Evolutionary conservation across 75 land plant genomes (phyloP), one percentile per base, ranked within the genome.

Genomic region (Cunninghamia lanceolata): DNA sequence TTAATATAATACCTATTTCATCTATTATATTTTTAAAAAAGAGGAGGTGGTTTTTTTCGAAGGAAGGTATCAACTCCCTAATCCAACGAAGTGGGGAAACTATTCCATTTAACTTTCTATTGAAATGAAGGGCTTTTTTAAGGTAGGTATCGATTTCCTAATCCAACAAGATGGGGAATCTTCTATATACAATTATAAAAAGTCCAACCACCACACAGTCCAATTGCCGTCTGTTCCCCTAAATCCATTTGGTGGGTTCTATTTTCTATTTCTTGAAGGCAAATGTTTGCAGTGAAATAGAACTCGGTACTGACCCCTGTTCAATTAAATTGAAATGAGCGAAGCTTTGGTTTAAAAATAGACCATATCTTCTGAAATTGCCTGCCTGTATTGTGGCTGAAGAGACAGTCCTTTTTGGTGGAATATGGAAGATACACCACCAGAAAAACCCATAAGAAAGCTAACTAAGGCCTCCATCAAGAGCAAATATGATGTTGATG

Each of bases 401-500:
- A 25, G 8, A 25, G 68, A 28, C n/a, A 63, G 68, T 2, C 17
- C 68, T 6, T 8, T 6, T 63, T 63, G 68, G 68, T 54, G 68
- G 68, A 63, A 63, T 63, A 63, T 63, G 68, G 68, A 63, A 63
- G 25, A 63, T 28, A 21, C 68, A 63, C 28, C 68, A 25, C 68
- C 68, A 7, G 68, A 63, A 63, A 63, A 63, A 63, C 68, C 68
- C 68, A 6, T 25, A 25, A 28, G n/a, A 63, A 81, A 81, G 3
- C 9, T 32, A 25, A 46, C 83, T 11, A 82, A 88, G 88, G 90
- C 94, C 2, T 85, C 94, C 28, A 47, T 97, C 77, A 94, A 96
- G 84, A 90, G 91, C 21, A 92, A 84, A 84, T 97, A 97, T 84
- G 96, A 93, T 16, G 25, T 86, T 9, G 88, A 86, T 39, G 86